A percentile compares a stretch with the other conserved stretches of the same genome.
phyloP scores from a whole-genome alignment of 1,139 yeast genomes.

The Diutina pseudorugosa region DNA sequence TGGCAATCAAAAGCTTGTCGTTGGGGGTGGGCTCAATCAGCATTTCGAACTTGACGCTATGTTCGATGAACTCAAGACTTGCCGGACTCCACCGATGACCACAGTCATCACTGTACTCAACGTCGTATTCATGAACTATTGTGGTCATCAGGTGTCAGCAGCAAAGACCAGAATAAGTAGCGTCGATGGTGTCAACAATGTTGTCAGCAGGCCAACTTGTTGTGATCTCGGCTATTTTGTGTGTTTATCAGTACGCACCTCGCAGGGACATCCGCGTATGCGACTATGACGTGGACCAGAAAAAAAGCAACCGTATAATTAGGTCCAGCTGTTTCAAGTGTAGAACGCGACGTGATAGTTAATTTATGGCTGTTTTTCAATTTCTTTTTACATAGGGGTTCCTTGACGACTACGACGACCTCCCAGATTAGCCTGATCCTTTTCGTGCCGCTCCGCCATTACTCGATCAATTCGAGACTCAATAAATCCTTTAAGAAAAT shows the following conservation, averaged over 20 bases:
- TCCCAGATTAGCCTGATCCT: neutral
- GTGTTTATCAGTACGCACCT: neutral
- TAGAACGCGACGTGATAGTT: too few relatives aligned
- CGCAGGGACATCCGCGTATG: neutral
- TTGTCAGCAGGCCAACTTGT: neutral
- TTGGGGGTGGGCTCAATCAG: neutral
- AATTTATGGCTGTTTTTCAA: neutral
- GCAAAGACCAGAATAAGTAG: neutral
- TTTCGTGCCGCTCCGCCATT: neutral
- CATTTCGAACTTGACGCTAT: neutral
- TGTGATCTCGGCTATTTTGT: neutral
- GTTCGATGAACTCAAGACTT: neutral
- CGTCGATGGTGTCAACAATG: neutral
- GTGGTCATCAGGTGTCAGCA: neutral
- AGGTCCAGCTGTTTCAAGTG: too few relatives aligned
- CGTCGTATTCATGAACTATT: neutral
- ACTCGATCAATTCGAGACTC: neutral
- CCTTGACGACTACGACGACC: constrained; percentile 1
- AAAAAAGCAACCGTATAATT: neutral
- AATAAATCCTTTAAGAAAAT: neutral
- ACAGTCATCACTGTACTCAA: neutral
- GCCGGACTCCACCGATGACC: neutral
- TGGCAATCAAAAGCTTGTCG: neutral
- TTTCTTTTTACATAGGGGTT: neutral
- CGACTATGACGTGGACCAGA: too few relatives aligned